Conservation (phyloP, 106 monocot species). For the Dendrobium officinale region DNA sequence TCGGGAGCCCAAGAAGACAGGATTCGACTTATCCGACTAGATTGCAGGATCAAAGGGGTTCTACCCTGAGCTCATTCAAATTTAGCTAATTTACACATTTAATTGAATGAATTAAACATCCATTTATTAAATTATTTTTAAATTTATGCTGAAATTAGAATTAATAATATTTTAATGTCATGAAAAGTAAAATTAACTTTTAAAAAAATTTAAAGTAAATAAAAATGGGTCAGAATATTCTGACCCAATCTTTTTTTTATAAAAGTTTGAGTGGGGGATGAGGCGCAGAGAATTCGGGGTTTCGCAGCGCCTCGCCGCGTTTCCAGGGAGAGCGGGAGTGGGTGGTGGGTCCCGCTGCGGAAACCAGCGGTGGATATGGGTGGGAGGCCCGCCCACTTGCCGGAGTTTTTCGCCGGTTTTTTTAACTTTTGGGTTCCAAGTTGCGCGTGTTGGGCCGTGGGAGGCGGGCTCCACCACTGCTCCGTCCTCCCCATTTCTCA, state of each 20-base stretch:
- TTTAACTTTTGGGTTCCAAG: too few species aligned
- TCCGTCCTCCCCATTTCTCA: too few species aligned
- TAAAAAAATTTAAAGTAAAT: neutral
- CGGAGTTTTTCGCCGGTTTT: neutral
- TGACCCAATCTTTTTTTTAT: neutral
- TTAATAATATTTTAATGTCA: neutral
- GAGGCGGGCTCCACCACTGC: too few species aligned
- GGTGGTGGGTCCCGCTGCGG: neutral
- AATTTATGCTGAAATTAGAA: neutral
- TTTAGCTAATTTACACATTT: too few species aligned
- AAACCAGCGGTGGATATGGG: neutral
- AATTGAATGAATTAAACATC: neutral
- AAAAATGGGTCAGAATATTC: neutral
- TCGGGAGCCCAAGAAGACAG: too few species aligned
- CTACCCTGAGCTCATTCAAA: too few species aligned
- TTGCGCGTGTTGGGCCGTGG: too few species aligned
- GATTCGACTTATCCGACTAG: too few species aligned
- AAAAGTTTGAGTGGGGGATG: neutral
- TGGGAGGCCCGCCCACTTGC: neutral
- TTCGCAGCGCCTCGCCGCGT: constrained; percentile 1
- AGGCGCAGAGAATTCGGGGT: constrained; percentile 1
- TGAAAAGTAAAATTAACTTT: neutral
- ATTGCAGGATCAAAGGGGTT: too few species aligned
- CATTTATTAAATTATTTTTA: too few species aligned
- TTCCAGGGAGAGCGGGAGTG: neutral